Conservation (phyloP, 192 early-diverging fungal genomes). For the Rhizoclosmatium globosum region DNA sequence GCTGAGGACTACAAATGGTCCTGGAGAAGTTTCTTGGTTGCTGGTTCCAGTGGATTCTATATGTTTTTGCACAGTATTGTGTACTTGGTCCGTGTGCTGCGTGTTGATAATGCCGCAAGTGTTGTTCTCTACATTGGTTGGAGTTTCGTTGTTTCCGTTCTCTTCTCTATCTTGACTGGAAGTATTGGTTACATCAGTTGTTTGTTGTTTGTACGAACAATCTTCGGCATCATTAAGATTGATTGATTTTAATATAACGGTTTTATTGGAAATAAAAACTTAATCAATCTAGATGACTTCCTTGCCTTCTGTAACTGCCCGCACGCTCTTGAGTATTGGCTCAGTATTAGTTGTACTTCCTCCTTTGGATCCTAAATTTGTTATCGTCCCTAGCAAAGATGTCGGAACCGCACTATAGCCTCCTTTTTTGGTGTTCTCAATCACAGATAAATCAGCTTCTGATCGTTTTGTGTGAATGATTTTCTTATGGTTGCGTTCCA, state of each 20-base stretch:
- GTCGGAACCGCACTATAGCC: no score
- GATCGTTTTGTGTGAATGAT: no score
- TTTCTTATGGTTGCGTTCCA: neutral
- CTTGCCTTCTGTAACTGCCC: no score
- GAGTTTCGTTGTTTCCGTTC: slow-evolving; percentile 70
- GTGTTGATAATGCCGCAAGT: slow-evolving; percentile 71
- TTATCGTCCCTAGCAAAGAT: no score
- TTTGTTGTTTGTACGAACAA: slow-evolving; percentile 70
- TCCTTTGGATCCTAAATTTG: no score
- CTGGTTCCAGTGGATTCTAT: slow-evolving; percentile 76
- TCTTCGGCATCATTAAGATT: slow-evolving; percentile 82
- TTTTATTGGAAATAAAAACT: no score
- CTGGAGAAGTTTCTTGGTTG: slow-evolving; percentile 85
- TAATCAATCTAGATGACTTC: no score
- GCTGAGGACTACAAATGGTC: slow-evolving; percentile 84
- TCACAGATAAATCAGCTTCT: no score
- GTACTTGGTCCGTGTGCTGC: slow-evolving; percentile 51
- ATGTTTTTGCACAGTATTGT: slow-evolving; percentile 79
- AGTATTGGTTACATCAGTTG: slow-evolving; percentile 74
- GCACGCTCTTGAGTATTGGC: no score
- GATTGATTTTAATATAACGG: slow-evolving; percentile 42
- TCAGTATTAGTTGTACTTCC: no score
- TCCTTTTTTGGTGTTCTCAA: no score
- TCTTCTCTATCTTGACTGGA: slow-evolving; percentile 74
- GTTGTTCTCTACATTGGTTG: slow-evolving; percentile 76